Evolutionary conservation across 768 basidiomycete species (phyloP).

Genomic region (Lactarius deliciosus): DNA sequence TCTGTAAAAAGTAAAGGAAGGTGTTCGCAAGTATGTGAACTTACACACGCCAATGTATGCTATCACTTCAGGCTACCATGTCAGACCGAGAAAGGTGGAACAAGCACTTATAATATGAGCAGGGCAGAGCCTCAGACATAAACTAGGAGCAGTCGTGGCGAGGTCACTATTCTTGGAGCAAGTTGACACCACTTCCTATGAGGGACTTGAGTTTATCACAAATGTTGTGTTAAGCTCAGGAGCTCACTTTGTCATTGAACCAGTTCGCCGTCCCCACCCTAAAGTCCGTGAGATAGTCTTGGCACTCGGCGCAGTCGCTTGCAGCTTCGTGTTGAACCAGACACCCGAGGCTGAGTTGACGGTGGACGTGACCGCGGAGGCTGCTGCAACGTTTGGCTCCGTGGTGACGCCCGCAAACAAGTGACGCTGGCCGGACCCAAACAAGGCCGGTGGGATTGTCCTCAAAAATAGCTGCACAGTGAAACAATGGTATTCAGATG

Average conservation of each 20-base stretch:
- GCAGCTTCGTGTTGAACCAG: conserved; percentile 52
- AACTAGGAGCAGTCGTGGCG: conserved; percentile 66
- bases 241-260: conserved; percentile 35
- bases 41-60: too few relatives aligned
- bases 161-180: conserved; percentile 42
- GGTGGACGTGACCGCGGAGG: conserved; percentile 41
- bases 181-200: too few relatives aligned
- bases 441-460: conserved; percentile 77
- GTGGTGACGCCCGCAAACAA: neutral
- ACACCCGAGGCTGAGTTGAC: conserved; percentile 49
- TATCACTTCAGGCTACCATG: too few relatives aligned
- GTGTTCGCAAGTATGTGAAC: too few relatives aligned
- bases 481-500: conserved; percentile 77
- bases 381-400: conserved; percentile 39
- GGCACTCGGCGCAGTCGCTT: neutral
- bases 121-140: conserved; percentile 62
- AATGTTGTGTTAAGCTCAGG: neutral
- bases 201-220: too few relatives aligned
- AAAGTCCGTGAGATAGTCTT: conserved; percentile 26
- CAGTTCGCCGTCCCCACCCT: conserved; percentile 25
- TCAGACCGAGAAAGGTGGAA: too few relatives aligned
- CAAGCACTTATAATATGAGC: conserved; percentile 59
- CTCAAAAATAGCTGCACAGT: conserved; percentile 55
- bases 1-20: too few relatives aligned
- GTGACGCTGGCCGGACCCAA: conserved; percentile 45